Evolutionary conservation across 495 filamentous ascomycete species (phyloP).

Genomic region (Ramalina peruviana): DNA sequence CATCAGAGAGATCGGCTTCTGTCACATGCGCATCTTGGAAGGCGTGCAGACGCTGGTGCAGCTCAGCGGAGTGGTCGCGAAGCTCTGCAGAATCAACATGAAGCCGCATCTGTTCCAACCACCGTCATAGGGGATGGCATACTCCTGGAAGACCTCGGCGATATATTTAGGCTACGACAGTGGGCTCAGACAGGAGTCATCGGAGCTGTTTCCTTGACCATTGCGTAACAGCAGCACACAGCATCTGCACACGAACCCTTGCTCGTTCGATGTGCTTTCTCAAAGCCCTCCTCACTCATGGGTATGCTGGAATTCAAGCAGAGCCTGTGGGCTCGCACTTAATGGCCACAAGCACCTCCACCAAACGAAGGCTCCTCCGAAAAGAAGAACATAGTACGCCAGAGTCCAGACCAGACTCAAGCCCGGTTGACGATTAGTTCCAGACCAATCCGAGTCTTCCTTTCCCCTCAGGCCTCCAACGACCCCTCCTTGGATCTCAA

Average conservation of each 20-base stretch:
- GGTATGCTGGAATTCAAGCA: conserved; percentile 20
- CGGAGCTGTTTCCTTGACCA: no score
- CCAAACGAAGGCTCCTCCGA: conserved; percentile 58
- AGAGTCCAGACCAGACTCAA: conserved; percentile 48
- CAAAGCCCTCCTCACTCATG: no score
- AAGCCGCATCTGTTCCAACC: conserved; percentile 69
- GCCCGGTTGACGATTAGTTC: conserved; percentile 10
- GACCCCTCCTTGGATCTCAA: conserved; percentile 19
- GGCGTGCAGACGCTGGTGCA: conserved; percentile 92
- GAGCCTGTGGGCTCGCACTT: conserved; percentile 42
- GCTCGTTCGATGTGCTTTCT: no score
- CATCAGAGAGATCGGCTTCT: conserved; percentile 96
- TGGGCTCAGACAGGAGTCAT: no score
- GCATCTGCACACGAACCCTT: no score
- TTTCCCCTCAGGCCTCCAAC: conserved; percentile 25
- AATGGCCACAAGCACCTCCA: conserved; percentile 54
- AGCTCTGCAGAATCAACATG: conserved; percentile 91
- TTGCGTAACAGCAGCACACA: no score
- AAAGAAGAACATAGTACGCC: conserved; percentile 60
- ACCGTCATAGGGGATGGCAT: conserved; percentile 13
- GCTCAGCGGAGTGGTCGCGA: conserved; percentile 77
- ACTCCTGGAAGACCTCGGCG: neutral
- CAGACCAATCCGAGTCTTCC: conserved; percentile 22
- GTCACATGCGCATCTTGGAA: conserved; percentile 96
- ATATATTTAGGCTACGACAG: no score